phyloP scores from a whole-genome alignment of 2,329 filamentous ascomycete genomes.

The Sclerotinia nivalis region DNA sequence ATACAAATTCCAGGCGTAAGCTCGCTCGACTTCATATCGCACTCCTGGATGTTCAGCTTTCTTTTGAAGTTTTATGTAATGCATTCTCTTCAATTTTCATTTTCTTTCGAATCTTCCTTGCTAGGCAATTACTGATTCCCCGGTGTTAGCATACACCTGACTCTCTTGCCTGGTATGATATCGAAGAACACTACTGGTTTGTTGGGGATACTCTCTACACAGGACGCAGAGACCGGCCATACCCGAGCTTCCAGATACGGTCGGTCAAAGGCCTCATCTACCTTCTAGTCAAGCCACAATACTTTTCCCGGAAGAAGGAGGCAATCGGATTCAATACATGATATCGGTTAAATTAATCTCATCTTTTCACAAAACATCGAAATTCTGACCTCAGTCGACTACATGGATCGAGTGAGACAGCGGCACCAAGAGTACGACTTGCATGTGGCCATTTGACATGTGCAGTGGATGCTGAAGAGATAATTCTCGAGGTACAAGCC shows the following conservation, averaged over 20 bases:
- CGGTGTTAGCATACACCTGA: background rate
- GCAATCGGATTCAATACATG: slow-evolving; percentile 45
- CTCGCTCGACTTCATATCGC: slow-evolving; percentile 44
- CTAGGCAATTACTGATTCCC: background rate
- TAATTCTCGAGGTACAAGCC: slow-evolving; percentile 41
- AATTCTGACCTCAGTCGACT: slow-evolving; percentile 37
- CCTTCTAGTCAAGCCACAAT: slow-evolving; percentile 40
- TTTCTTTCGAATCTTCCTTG: background rate
- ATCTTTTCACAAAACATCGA: slow-evolving; percentile 42
- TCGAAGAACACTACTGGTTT: slow-evolving; percentile 46
- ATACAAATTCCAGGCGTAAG: slow-evolving; percentile 50
- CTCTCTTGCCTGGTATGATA: slow-evolving; percentile 24
- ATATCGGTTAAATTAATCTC: slow-evolving; percentile 42
- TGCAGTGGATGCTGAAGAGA: slow-evolving; percentile 42
- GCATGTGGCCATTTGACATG: slow-evolving; percentile 45
- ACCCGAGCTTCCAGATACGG: slow-evolving; percentile 37
- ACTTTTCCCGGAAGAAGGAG: slow-evolving; percentile 44
- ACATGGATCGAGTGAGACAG: slow-evolving; percentile 33
- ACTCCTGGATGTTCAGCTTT: background rate
- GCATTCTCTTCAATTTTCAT: background rate
- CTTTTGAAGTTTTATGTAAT: background rate
- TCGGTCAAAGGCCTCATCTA: slow-evolving; percentile 27
- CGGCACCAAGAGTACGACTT: slow-evolving; percentile 34
- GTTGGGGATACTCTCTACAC: slow-evolving; percentile 51
- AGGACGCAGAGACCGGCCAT: slow-evolving; percentile 34